Conservation (phyloP, 1,284 basidiomycete species). For the Malassezia brasiliensis region DNA sequence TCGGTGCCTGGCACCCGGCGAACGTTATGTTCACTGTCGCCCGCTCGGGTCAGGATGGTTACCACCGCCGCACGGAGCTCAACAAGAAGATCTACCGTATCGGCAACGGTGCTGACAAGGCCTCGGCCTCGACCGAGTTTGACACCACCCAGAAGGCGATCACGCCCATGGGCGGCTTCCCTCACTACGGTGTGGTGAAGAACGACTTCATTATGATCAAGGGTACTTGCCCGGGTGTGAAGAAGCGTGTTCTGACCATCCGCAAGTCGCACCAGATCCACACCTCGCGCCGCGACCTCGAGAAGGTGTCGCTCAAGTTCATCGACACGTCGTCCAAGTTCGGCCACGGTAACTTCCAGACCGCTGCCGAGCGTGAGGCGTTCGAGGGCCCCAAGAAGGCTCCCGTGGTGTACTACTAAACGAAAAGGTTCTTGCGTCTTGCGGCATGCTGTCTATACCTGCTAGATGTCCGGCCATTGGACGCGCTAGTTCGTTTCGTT, state of each 20-base stretch:
- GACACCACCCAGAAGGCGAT: constrained; percentile 62
- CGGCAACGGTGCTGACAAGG: constrained; percentile 67
- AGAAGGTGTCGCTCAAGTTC: constrained; percentile 97
- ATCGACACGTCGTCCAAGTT: constrained; percentile 91
- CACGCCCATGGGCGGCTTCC: constrained; percentile 98
- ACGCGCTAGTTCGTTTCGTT: constrained; percentile 11
- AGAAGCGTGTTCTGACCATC: constrained; percentile 87
- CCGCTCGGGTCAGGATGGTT: constrained; percentile 97
- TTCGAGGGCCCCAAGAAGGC: constrained; percentile 65
- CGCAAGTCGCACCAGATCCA: constrained; percentile 47
- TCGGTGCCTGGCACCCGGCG: constrained; percentile 97
- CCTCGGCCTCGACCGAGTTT: constrained; percentile 73
- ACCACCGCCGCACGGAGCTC: constrained; percentile 86
- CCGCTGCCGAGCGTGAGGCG: constrained; percentile 82
- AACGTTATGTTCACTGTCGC: constrained; percentile 99
- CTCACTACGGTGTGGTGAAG: constrained; percentile 95
- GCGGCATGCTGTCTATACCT: constrained; percentile 55
- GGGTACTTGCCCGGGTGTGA: constrained; percentile 74
- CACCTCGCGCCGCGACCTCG: constrained; percentile 54
- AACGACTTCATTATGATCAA: constrained; percentile 88
- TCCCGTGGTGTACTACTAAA: constrained; percentile 53
- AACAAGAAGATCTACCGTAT: constrained; percentile 97
- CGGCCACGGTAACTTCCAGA: constrained; percentile 89
- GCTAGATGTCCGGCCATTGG: constrained; percentile 49
- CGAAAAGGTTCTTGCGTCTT: constrained; percentile 17